Conservation (phyloP, 208 protist species). For the Trypanosoma avium region DNA sequence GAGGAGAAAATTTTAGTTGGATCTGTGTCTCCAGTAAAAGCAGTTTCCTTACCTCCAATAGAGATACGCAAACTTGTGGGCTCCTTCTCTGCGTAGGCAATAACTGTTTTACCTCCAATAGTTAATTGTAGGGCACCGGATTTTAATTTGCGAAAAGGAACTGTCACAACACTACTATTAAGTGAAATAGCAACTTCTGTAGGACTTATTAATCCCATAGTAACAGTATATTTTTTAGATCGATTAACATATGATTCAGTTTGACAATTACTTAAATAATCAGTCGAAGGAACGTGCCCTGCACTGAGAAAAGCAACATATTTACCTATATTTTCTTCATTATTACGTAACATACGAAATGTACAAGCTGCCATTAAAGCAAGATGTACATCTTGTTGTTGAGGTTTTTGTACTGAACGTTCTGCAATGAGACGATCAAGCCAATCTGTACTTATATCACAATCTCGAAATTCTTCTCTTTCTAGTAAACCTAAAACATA, state of each 20-base stretch:
- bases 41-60: slow-evolving; percentile 89
- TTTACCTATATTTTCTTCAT: slow-evolving; percentile 54
- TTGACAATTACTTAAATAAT: slow-evolving; percentile 62
- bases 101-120: slow-evolving; percentile 67
- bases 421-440: slow-evolving; percentile 80
- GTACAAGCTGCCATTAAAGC: slow-evolving; percentile 76
- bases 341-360: slow-evolving; percentile 51
- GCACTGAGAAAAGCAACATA: slow-evolving; percentile 75
- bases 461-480: slow-evolving; percentile 75
- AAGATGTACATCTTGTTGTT: slow-evolving; percentile 57
- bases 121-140: slow-evolving; percentile 81
- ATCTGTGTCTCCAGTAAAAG: slow-evolving; percentile 94
- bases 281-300: slow-evolving; percentile 83
- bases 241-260: slow-evolving; percentile 77
- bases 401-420: slow-evolving; percentile 41
- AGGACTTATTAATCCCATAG: slow-evolving; percentile 42
- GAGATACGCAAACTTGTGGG: slow-evolving; percentile 88
- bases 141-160: slow-evolving; percentile 82
- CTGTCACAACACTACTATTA: slow-evolving; percentile 67
- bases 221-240: slow-evolving; percentile 77
- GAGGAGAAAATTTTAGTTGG: slow-evolving; percentile 92
- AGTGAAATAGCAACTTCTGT: slow-evolving; percentile 70
- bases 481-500: slow-evolving; percentile 93
- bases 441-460: slow-evolving; percentile 85
- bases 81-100: slow-evolving; percentile 94